phyloP scores from a whole-genome alignment of 345 rosid genomes.

The Heritiera littoralis region DNA sequence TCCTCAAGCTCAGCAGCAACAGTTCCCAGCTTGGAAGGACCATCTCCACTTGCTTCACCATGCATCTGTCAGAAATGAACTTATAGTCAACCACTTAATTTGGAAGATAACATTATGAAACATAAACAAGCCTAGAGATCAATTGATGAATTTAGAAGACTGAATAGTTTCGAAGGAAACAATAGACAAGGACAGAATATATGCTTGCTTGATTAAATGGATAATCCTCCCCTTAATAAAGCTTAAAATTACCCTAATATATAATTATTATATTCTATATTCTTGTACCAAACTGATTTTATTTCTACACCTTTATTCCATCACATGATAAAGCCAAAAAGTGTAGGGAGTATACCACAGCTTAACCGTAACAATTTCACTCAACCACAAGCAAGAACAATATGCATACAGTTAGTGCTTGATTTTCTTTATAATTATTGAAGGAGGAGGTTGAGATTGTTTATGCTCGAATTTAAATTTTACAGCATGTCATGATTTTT shows the following conservation, averaged over 20 bases:
- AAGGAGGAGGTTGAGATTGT: no score
- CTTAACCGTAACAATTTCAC: constrained; percentile 2
- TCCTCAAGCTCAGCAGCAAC: constrained; percentile 66
- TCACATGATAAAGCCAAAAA: constrained; percentile 14
- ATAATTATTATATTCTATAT: neutral
- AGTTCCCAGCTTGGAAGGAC: constrained; percentile 31
- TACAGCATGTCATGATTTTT: no score
- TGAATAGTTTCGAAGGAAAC: neutral
- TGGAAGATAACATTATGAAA: neutral
- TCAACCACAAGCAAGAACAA: constrained; percentile 21
- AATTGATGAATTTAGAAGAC: neutral
- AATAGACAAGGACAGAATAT: neutral
- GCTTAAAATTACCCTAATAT: no score
- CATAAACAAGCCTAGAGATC: neutral
- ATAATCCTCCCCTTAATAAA: neutral
- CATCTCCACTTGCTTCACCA: constrained; percentile 31
- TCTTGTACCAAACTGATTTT: neutral
- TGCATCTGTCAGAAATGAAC: constrained; percentile 39
- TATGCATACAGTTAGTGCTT: neutral
- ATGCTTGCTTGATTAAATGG: neutral
- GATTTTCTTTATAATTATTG: no score
- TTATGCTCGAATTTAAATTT: no score
- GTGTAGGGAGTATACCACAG: neutral
- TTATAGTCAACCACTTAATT: neutral
- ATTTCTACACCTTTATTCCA: neutral